Base-by-base conservation (phyloP, 306 rosid species). In the Begonia fuchsioides region DNA sequence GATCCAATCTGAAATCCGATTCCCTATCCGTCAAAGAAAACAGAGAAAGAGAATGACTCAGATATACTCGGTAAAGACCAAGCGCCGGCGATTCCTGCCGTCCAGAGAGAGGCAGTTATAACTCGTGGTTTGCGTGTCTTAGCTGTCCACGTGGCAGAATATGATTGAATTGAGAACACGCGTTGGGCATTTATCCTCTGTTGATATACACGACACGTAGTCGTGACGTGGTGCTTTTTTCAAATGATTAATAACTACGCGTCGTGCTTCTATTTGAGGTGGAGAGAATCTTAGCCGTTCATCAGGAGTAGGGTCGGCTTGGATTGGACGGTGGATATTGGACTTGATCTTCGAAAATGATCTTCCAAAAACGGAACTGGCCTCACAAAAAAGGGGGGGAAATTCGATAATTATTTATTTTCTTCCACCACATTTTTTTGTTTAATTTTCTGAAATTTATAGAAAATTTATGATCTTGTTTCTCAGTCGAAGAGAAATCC, bases 71-170 rank as follows among this genome's bases (percentile, higher is more conserved):
- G 51, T 1, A 16, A 15, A 0, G 51, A 46, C 5, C 35, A 26
- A 56, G 47, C 61, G 35, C 12, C 35, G 61, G 61, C 61, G 61
- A 56, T 56, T 56, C 61, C 46, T 46, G 44, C 35, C 61, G 59
- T 55, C 44, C 6, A 46, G 44, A 44, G 35, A n/a, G n/a, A 44
- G 43, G 19, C 59, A 40, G 59, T 55, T 55, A 55, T 43, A 18
- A 2, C 14, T 9, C 4, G 50, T 40, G 20, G 41, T 35, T 44
- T 53, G 57, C 55, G 7, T 15, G 45, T 5, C 10, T 53, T 45
- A 17, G 48, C 18, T 16, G n/a, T 19, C 1, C n/a, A 48, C 59
- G 59, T 32, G 59, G 14, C 32, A 15, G 43, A 40, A 14, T 11
- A 10, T 14, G 9, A 11, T 26, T 12, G 59, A 14, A 38, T 13